Conservation (phyloP, 257 asterid genomes). For the Lithospermum erythrorhizon region DNA sequence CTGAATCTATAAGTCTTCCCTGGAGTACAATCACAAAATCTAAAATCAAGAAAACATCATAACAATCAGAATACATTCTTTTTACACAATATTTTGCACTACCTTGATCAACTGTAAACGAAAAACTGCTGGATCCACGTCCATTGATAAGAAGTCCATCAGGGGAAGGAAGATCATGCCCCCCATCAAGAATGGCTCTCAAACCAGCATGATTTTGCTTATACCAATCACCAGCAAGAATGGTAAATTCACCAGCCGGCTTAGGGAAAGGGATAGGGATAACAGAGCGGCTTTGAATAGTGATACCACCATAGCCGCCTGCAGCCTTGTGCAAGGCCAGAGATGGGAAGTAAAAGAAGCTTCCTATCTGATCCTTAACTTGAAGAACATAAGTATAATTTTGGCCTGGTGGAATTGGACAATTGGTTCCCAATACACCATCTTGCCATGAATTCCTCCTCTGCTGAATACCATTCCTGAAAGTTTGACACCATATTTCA, state of each 20-base stretch:
- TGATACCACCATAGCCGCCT: conserved; percentile 40
- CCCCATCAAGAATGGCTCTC: conserved; percentile 30
- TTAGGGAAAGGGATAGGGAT: conserved; percentile 41
- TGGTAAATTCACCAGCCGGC: conserved; percentile 31
- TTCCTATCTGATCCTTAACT: conserved; percentile 45
- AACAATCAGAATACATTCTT: background rate
- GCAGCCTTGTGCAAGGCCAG: conserved; percentile 42
- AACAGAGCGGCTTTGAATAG: conserved; percentile 25
- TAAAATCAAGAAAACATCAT: background rate
- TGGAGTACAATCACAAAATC: background rate
- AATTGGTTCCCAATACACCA: conserved; percentile 40
- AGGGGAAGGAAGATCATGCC: conserved; percentile 34
- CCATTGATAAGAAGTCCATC: conserved; percentile 45
- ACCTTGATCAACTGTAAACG: conserved; percentile 39
- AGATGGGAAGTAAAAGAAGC: conserved; percentile 40
- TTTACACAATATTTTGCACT: background rate
- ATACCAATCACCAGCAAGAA: conserved; percentile 42
- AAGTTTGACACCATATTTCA: no score
- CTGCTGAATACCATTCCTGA: conserved; percentile 37
- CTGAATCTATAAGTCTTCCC: conserved; percentile 41
- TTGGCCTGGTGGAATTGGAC: conserved; percentile 40
- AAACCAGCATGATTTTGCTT: conserved; percentile 32
- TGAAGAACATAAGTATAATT: conserved; percentile 35
- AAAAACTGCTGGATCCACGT: conserved; percentile 23
- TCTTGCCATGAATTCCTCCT: conserved; percentile 45